Base-by-base conservation (phyloP, 2,329 filamentous ascomycete species). In the Beauveria brongniartii region DNA sequence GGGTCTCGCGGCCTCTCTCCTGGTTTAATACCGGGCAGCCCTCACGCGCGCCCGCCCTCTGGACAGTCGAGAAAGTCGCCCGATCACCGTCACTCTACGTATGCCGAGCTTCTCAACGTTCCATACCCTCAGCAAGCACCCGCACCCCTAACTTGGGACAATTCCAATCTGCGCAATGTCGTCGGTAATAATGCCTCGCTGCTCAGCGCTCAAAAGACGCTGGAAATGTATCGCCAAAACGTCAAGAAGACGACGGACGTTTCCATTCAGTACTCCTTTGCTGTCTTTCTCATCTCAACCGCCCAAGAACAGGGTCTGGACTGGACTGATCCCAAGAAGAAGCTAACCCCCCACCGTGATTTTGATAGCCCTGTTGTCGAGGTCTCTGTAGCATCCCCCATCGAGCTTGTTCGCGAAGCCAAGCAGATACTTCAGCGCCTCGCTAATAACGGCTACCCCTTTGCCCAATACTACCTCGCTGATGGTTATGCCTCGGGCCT, bases 191-290 rank as follows among this genome's bases (percentile, higher is more conserved):
- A 96, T 76, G 93, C 93, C 3, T 96, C 92, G 22, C 81, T 99
- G 14, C 82, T 99, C 34, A 92, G 91, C 69, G 88, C 91, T 40
- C 90, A 93, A 70, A 92, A 97, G 76, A 99, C 94, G 1, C 83
- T 99, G 54, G 92, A 97, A 60, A 97, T 97, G 93, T 99, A 99
- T 73, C 85, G 93, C 50, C 88, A 89, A 60, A 99, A 97, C 70
- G 91, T 97, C 62, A 97, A 97, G 78, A 99, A 99, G 78, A 96
- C 94, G 3, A 94, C 89, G 64, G 92, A 97, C 73, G 82, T 88
- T 18, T 87, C 89, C 4, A 90, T 96, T 40, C 92, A 97, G 73
- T 97, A 97, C 73, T 94, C 96, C 34, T 97, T 99, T 75, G 94
- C 94, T 2, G 84, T 97, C 43, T 96, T 96, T 73, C 86, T 99